Conservation (phyloP, 2,329 filamentous ascomycete species). For the Venturia nashicola region DNA sequence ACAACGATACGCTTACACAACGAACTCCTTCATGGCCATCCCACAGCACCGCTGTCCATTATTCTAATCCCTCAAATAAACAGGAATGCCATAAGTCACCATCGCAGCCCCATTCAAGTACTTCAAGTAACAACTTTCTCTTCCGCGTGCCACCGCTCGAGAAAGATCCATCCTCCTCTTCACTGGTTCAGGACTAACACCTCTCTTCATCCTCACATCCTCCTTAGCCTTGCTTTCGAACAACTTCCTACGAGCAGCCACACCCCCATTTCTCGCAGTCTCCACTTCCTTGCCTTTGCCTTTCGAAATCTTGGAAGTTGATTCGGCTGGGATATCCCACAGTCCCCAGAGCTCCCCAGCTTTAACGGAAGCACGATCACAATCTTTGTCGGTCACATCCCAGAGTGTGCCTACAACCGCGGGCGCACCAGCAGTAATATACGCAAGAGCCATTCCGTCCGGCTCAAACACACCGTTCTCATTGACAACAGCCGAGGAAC, state of each 20-base stretch:
- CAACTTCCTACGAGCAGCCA: constrained; percentile 18
- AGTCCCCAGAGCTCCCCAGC: constrained; percentile 83
- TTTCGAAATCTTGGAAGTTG: constrained; percentile 15
- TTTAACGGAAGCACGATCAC: constrained; percentile 76
- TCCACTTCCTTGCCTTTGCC: constrained; percentile 22
- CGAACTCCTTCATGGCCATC: not conserved
- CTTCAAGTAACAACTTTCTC: constrained; percentile 69
- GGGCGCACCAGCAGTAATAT: constrained; percentile 69
- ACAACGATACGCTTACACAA: not conserved
- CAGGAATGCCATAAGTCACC: constrained; percentile 88
- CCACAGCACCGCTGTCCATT: not conserved
- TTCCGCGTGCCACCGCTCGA: constrained; percentile 66
- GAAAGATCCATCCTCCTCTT: constrained; percentile 40
- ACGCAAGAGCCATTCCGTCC: constrained; percentile 82
- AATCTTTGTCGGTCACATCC: constrained; percentile 97
- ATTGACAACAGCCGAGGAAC: constrained; percentile 69
- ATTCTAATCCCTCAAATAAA: constrained; percentile 47
- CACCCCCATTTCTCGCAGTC: constrained; percentile 12
- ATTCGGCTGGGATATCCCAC: constrained; percentile 23
- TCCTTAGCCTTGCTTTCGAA: constrained; percentile 17
- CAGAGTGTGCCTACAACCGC: constrained; percentile 87
- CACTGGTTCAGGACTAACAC: constrained; percentile 18
- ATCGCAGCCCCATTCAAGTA: constrained; percentile 92
- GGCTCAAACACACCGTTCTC: constrained; percentile 82
- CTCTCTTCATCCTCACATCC: constrained; percentile 12